phyloP scores from a whole-genome alignment of 805 yeast genomes.

The Saturnispora silvae region DNA sequence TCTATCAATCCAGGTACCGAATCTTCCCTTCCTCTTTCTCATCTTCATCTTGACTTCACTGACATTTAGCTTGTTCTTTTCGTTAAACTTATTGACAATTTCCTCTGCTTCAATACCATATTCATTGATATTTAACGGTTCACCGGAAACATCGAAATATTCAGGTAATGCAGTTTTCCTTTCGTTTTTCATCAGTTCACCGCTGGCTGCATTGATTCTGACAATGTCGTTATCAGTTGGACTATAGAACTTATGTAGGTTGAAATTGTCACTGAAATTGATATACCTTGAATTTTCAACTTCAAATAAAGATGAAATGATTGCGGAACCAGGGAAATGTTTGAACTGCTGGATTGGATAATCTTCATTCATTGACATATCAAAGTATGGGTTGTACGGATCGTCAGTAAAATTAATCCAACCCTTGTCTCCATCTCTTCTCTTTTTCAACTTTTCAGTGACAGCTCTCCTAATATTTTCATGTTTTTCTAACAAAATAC shows the following conservation, averaged over 20 bases:
- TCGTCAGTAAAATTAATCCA: slow-evolving; percentile 84
- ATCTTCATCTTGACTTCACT: slow-evolving; percentile 49
- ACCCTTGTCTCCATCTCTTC: slow-evolving; percentile 59
- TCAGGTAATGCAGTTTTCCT: slow-evolving; percentile 29
- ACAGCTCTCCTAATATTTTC: slow-evolving; percentile 76
- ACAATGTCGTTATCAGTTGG: slow-evolving; percentile 20
- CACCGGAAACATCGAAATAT: slow-evolving; percentile 31
- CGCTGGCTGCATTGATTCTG: slow-evolving; percentile 37
- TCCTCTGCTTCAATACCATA: slow-evolving; percentile 16
- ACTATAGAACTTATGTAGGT: slow-evolving; percentile 31
- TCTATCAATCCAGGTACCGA: slow-evolving; percentile 63
- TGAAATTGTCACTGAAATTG: slow-evolving; percentile 34
- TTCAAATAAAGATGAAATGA: slow-evolving; percentile 58
- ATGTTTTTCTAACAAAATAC: slow-evolving; percentile 63
- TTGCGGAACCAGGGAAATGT: slow-evolving; percentile 73
- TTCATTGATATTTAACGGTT: slow-evolving; percentile 15
- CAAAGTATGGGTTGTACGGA: slow-evolving; percentile 71
- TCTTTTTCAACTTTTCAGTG: slow-evolving; percentile 64
- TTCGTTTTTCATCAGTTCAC: slow-evolving; percentile 37
- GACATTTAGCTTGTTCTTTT: slow-evolving; percentile 20
- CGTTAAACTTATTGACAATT: slow-evolving; percentile 10
- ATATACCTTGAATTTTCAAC: slow-evolving; percentile 50
- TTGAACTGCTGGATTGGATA: slow-evolving; percentile 37
- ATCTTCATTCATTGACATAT: slow-evolving; percentile 46
- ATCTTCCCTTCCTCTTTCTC: slow-evolving; percentile 68